Evolutionary conservation across 1,139 yeast genomes (phyloP), one percentile per base, ranked within the genome.

Genomic region (Saccharomycopsis hybrid): DNA sequence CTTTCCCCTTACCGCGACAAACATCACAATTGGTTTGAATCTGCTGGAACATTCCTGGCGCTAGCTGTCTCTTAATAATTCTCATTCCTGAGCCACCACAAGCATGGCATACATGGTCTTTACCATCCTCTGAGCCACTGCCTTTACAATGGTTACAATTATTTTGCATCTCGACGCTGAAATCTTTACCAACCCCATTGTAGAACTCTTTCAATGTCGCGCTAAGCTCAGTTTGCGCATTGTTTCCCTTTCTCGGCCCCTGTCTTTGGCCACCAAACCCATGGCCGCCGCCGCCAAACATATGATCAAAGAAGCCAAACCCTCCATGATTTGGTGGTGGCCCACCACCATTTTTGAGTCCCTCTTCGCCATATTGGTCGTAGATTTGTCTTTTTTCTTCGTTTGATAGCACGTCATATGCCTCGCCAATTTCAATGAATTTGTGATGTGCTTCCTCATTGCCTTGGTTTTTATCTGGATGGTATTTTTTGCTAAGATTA

Each of bases 381-480:
- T 84, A 92, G 37, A 79, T 75, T 41, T 72, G 62, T 54, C 87
- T 77, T 65, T 88, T 86, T 51, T 85, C 86, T 11, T 76, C 67
- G 62, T 90, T 90, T 54, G 82, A 77, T 55, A 92, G 74, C 9
- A 89, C 87, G 55, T 90, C 97, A 64, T 92, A 92, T 0, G 97
- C 97, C 59, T 85, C 95, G 5, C 96, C 96, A 31, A 92, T 78
- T 64, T 89, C 95, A 48, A 92, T 82, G 65, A 89, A 92, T 66
- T 78, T 83, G 52, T 84, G 83, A 57, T 86, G 90, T 1, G 97
- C 95, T 41, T 76, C 83, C 27, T 86, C 92, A 57, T 83, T 79
- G 5, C 81, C 83, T 32, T 79, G 84, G 62, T 92, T 92, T 70
- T 94, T 92, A 65, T 92, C 98, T 1, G 98, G 98, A 63, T 92